Base-by-base conservation (phyloP, 2,329 filamentous ascomycete species). In the Coniochaeta ligniaria region DNA sequence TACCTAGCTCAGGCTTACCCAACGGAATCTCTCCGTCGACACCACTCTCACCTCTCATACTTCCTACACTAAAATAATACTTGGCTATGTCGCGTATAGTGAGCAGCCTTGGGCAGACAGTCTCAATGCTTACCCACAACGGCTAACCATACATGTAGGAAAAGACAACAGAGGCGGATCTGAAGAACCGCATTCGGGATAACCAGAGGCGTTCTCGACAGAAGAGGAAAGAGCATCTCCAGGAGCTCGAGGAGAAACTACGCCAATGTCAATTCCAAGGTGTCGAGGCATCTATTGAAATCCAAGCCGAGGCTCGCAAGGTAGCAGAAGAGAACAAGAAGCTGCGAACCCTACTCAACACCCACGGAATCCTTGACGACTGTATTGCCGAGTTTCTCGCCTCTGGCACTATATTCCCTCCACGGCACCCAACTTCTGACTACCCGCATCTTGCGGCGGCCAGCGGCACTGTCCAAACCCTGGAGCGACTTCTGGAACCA, bases 181-280 rank as follows among this genome's bases (percentile, higher is more conserved):
- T 17, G 11, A 28, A 17, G 24, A 31, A 17, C 4, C 86, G 89
- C 61, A 87, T 92, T 65, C 83, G 89, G 64, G 87, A 92, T 67
- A 93, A 92, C 68, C 90, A 92, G 71, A 81, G 89, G 60, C 85
- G 89, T 63, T 91, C 87, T n/a, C 85, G 90, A 59, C 88, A 88
- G 54, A 82, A 89, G 38, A 82, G 86, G 64, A 90, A 89, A 75
- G 88, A 91, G 68, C 91, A 92, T 69, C 75, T 91, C 43, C 78
- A 85, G 63, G 86, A 89, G 60, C 80, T 92, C 31, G 88, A 92
- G 72, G 76, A 80, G 59, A 85, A 84, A 62, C 74, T 88, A 61
- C 82, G 85, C 55, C 74, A 76, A 59, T 90, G 83, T 69, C 87
- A 92, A 71, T 77, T 83, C 41, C 76, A 82, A 35, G 89, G 89